Evolutionary conservation across 139 green algal genomes (phyloP), one percentile per base, ranked within the genome.

Genomic region (Chlorella sp.): DNA sequence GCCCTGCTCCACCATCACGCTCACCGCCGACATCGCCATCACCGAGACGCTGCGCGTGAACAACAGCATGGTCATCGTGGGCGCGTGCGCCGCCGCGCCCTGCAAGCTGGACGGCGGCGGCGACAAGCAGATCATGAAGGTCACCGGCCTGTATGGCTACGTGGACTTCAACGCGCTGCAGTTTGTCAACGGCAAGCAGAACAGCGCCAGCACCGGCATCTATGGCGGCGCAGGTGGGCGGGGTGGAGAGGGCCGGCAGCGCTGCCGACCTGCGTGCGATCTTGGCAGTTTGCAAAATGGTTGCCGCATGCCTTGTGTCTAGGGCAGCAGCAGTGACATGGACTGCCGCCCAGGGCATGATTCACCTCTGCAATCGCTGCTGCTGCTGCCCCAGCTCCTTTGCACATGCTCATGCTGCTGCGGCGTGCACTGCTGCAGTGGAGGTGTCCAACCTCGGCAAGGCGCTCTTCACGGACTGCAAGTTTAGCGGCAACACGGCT

Each of bases 401-500:
- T 60, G 51, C 51, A 60, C 51, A 60, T 15, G 7, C 51, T 60
- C 11, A 60, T 21, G 2, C 51, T 21, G 51, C 9, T 60, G 51
- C 51, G 12, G 51, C 44, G 9, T 51, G 28, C 47, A 12, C 12
- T 23, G 13, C 11, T n/a, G 76, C 76, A 82, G 74, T 62, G 2
- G 84, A 72, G 70, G 64, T 88, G 7, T 80, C 74, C 47, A 41
- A 74, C 44, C 56, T 73, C n/a, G 84, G 65, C 32, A 68, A 62
- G 41, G 74, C 64, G n/a, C 11, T 60, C 21, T 84, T 88, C 44
- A 55, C 56, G 3, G 44, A 74, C 32, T 84, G 74, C 69, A 85
- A 64, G 23, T 88, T 88, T 30, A 68, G 56, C 12, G 65, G 34
- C n/a, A 88, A 85, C 74, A 55, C 75, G 1, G 84, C 84, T 3